Percentiles rank a stretch among this genome's conserved stretches.
Evolutionary conservation across 768 basidiomycete genomes (phyloP).

Genomic region (Melanogaster broomeanus): DNA sequence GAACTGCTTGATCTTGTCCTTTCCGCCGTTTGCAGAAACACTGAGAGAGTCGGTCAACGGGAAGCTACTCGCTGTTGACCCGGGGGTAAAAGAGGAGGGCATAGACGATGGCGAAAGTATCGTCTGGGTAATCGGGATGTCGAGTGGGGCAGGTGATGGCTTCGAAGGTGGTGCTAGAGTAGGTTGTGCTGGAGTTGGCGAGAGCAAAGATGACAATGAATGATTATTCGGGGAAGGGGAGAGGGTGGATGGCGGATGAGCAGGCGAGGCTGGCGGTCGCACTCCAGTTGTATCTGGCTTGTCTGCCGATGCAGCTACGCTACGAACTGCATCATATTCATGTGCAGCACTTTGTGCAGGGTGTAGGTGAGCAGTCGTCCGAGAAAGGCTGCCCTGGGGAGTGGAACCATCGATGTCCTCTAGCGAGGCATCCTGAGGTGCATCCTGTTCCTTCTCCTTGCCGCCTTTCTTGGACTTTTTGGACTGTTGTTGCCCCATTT

Average conservation of each 20-base stretch:
- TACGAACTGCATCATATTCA: slow-evolving; percentile 35
- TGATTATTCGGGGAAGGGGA: slow-evolving; percentile 40
- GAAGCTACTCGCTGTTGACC: slow-evolving; percentile 46
- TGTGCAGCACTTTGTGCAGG: slow-evolving; percentile 42
- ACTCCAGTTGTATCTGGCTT: slow-evolving; percentile 35
- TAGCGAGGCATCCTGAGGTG: slow-evolving; percentile 39
- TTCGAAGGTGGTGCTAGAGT: slow-evolving; percentile 26
- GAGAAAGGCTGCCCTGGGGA: slow-evolving; percentile 46
- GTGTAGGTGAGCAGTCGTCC: slow-evolving; percentile 42
- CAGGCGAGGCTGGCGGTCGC: slow-evolving; percentile 33
- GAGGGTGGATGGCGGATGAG: slow-evolving; percentile 38
- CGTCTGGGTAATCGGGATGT: slow-evolving; percentile 80
- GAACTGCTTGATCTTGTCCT: slow-evolving; percentile 67
- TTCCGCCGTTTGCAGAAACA: slow-evolving; percentile 41
- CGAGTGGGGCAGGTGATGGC: slow-evolving; percentile 59
- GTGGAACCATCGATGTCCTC: slow-evolving; percentile 40
- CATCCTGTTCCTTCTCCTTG: slow-evolving; percentile 70
- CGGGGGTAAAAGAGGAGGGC: slow-evolving; percentile 49
- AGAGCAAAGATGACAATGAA: slow-evolving; percentile 40
- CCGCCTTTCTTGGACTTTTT: slow-evolving; percentile 74
- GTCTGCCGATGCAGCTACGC: slow-evolving; percentile 34
- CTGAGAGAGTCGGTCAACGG: slow-evolving; percentile 37
- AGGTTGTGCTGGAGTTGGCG: slow-evolving; percentile 12
- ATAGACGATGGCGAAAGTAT: slow-evolving; percentile 75
- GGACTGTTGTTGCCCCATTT: slow-evolving; percentile 84